phyloP scores from a whole-genome alignment of 176 grass and related monocot species.

The Thinopyrum elongatum region DNA sequence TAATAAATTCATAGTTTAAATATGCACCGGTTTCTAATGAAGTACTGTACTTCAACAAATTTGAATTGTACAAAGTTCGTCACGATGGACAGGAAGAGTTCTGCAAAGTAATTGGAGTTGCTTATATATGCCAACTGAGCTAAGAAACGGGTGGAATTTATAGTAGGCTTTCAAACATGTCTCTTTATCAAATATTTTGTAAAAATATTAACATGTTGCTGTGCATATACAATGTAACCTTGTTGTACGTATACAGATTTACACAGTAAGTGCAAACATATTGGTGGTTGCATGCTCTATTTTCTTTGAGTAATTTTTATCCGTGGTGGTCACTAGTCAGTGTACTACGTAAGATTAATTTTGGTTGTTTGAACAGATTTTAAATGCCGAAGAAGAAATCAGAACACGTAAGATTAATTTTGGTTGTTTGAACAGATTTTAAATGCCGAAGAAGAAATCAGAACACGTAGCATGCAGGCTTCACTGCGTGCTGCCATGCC shows the following conservation, averaged over 20 bases:
- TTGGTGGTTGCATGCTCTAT: neutral
- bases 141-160: neutral
- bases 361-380: conserved; percentile 58
- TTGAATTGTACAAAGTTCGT: neutral
- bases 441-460: conserved; percentile 94
- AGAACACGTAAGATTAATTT: conserved; percentile 45
- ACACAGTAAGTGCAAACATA: neutral
- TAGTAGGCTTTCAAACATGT: neutral
- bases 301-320: neutral
- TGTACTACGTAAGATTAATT: neutral
- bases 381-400: conserved; percentile 94
- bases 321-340: neutral
- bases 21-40: neutral
- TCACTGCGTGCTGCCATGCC: conserved; percentile 35
- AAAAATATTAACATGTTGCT: neutral
- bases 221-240: neutral
- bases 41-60: neutral
- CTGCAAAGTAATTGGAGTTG: neutral
- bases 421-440: conserved; percentile 61
- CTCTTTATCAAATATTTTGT: neutral
- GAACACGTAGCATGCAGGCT: conserved; percentile 53
- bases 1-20: neutral
- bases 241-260: neutral
- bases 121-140: neutral
- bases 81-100: neutral